Evolutionary conservation across 768 basidiomycete species (phyloP), one percentile per base, ranked within the genome.

Genomic region (Phlebiopsis gigantea): DNA sequence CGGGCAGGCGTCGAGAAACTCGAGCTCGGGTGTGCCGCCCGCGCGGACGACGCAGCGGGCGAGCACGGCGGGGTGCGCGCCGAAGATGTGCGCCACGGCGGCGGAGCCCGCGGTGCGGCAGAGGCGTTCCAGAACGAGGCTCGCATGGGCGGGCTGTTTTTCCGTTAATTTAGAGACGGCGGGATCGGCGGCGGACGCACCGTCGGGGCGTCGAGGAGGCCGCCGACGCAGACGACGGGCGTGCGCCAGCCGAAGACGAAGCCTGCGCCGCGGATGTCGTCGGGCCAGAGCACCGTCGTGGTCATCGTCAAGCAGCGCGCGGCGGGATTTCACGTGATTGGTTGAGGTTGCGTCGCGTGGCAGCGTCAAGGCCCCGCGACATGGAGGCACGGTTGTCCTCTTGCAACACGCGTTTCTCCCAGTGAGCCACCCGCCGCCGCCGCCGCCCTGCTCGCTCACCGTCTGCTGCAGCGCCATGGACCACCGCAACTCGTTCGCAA

Each of bases 201-300:
- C 34, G 69, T 60, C 2, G 63, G 58, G 2, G 61, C 65, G 9
- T 71, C 62, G 17, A 84, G 48, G 26, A 82, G 71, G 2, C 84
- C 83, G 15, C 77, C 81, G 15, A 85, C 75, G 62, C 81, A 82
- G 2, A 79, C 66, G 2, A 71, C 65, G 28, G 79, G 79, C 10
- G 61, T 62, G 7, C 68, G 58, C 85, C 85, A 87, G 9, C 85
- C 85, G 63, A 83, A 87, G 60, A 77, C 76, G 52, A 80, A 73
- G 1, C 84, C 83, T 21, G 65, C 46, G 47, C 67, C 60, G 24
- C 42, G 30, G 24, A 78, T 69, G 63, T 82, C 81, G 25, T 68
- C 64, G 28, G 85, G 85, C 84, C 84, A 87, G 64, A 86, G 45
- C 17, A 60, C 49, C 6, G 53, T 1, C n/a, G 29, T 30, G 15